phyloP scores from a whole-genome alignment of 345 rosid genomes.

The Rhodamnia argentea region DNA sequence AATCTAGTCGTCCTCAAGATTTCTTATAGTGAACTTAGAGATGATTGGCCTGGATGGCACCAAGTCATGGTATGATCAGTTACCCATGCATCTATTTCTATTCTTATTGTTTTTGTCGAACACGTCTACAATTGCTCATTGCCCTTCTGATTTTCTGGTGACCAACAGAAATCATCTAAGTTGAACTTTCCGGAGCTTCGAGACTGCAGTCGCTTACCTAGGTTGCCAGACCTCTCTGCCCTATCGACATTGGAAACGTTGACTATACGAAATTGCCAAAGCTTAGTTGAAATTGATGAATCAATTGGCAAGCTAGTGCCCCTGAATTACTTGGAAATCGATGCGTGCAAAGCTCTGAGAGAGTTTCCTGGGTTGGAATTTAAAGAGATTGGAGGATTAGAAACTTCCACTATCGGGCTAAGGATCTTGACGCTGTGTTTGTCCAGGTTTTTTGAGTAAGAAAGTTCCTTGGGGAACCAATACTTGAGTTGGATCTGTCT shows the following conservation, averaged over 20 bases:
- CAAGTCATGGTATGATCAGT: neutral
- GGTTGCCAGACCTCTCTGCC: neutral
- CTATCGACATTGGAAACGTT: neutral
- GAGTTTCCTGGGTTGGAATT: neutral
- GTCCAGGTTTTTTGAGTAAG: neutral
- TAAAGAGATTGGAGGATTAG: no score
- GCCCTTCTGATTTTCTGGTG: neutral
- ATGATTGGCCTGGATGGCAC: neutral
- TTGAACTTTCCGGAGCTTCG: neutral
- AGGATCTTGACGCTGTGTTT: neutral
- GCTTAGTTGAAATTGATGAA: neutral
- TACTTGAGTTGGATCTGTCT: neutral
- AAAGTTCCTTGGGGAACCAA: neutral
- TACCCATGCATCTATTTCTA: neutral
- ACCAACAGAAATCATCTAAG: neutral
- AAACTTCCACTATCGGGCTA: neutral
- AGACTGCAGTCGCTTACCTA: neutral
- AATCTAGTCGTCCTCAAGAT: neutral
- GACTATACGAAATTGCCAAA: neutral
- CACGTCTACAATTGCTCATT: neutral
- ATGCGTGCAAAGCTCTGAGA: fast-evolving
- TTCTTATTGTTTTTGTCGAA: neutral
- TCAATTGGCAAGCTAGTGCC: neutral
- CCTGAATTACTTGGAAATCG: neutral
- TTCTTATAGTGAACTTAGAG: neutral